Percentiles rank a stretch among this genome's conserved stretches.
Evolutionary conservation across 1,284 basidiomycete genomes (phyloP).

Genomic region (Sanguinoderma infundibulare): DNA sequence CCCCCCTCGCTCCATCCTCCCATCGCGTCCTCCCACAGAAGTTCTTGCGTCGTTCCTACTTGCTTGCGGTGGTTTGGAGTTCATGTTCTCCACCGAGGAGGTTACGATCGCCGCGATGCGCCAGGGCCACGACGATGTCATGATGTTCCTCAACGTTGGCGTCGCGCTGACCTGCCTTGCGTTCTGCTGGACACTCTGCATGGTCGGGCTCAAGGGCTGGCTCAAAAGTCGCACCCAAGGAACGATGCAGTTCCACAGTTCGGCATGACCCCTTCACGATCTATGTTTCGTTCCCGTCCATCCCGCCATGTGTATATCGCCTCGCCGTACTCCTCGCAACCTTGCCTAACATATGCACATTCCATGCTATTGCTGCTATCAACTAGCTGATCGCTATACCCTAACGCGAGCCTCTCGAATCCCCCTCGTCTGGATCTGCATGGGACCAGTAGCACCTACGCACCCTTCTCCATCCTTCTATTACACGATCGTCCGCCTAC

Average conservation of each 20-base stretch:
- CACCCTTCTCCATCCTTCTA: neutral
- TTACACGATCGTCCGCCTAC: neutral
- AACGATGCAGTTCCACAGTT: constrained; percentile 48
- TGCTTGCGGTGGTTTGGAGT: constrained; percentile 87
- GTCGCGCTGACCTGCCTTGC: constrained; percentile 84
- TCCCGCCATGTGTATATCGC: too few relatives aligned
- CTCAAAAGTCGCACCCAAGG: constrained; percentile 56
- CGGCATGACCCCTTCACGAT: constrained; percentile 36
- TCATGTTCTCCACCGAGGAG: constrained; percentile 93
- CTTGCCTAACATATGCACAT: neutral
- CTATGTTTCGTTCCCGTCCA: neutral
- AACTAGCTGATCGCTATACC: neutral
- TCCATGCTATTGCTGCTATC: neutral
- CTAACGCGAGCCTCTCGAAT: neutral
- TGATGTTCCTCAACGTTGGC: constrained; percentile 85
- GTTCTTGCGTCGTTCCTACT: constrained; percentile 88
- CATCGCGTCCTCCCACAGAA: constrained; percentile 95
- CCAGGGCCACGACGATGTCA: constrained; percentile 85
- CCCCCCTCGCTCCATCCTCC: constrained; percentile 76
- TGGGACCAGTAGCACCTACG: neutral
- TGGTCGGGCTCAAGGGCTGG: constrained; percentile 84
- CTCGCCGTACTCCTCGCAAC: neutral
- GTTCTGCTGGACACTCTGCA: constrained; percentile 77
- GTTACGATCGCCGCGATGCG: constrained; percentile 93
- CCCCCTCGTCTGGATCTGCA: neutral